Evolutionary conservation across 441 rosid species (phyloP), one percentile per base, ranked within the genome.

Genomic region (Jatropha podagrica): DNA sequence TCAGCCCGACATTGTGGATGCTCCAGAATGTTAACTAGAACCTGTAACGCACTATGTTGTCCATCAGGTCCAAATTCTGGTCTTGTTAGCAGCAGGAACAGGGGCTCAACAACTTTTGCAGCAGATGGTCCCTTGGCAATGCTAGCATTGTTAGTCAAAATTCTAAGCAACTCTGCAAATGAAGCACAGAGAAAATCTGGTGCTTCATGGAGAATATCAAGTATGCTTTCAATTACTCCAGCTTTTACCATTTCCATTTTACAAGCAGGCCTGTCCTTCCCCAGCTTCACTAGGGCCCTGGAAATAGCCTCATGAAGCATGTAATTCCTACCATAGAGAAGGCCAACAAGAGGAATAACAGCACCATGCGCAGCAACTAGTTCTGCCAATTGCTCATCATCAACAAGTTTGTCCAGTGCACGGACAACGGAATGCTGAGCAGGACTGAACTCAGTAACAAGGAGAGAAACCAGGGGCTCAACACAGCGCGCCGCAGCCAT

Each of bases 321-420:
- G 84, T 82, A 95, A 80, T 90, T 95, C 81, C 80, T 89, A 68
- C 99, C 99, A 81, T 87, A 89, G 46, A 97, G 97, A 86, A 97
- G 99, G 77, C 98, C 97, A 77, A 95, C 99, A 82, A 97, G 97
- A 84, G 99, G 99, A 81, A 95, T 84, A 73, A 97, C 98, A 59
- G 99, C 99, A 56, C 99, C 99, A 86, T 95, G 98, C 42, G 98
- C 98, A 54, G 99, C 99, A 77, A 97, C 99, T 71, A 95, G 88
- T 88, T 97, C 99, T 63, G 99, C 99, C 75, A 97, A 88, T 80
- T 97, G 99, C 83, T 97, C 99, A 82, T 97, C 99, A 78, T 97
- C 99, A 56, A 93, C 92, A 76, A 97, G 97, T 85, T 95, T 95
- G 79, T 95, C 99, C 74, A 97, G 72, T 3, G 99, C 99, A 68